Conservation (phyloP, 352 stramenopile genomes). For the Phytophthora litchii region DNA sequence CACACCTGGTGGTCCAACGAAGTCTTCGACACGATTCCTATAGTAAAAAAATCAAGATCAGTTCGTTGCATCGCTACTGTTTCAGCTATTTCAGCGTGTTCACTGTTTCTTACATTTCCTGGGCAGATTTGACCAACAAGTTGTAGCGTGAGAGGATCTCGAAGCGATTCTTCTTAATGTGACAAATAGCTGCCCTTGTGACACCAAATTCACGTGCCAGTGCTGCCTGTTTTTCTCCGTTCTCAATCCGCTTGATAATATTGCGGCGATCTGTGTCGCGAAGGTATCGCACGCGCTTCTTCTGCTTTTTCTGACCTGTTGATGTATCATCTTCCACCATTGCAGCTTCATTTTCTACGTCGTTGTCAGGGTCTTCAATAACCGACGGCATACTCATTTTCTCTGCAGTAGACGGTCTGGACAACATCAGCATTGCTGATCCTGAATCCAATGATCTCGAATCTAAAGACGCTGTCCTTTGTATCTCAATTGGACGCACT, state of each 20-base stretch:
- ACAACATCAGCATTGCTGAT: not conserved
- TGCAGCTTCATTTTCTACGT: slow-evolving; percentile 2
- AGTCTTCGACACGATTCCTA: slow-evolving; percentile 47
- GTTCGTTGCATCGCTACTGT: not conserved
- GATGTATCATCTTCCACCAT: slow-evolving; percentile 3
- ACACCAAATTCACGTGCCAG: slow-evolving; percentile 74
- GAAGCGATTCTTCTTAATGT: slow-evolving; percentile 82
- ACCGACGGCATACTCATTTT: slow-evolving; percentile 1
- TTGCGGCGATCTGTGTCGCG: slow-evolving; percentile 59
- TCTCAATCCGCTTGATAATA: slow-evolving; percentile 74
- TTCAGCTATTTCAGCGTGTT: too few species aligned
- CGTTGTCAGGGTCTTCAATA: slow-evolving; percentile 16
- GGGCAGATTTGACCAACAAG: slow-evolving; percentile 54
- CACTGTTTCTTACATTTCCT: slow-evolving; percentile 50
- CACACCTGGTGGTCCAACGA: slow-evolving; percentile 23
- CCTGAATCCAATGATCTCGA: not conserved
- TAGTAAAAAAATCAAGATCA: not conserved
- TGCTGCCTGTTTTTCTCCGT: slow-evolving; percentile 66
- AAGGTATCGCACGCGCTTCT: slow-evolving; percentile 63
- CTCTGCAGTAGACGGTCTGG: not conserved
- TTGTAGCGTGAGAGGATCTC: slow-evolving; percentile 78
- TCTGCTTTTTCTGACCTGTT: slow-evolving; percentile 17
- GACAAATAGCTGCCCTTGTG: slow-evolving; percentile 69
- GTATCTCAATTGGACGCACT: not conserved
- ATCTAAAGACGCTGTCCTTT: not conserved